A percentile compares a stretch with the other conserved stretches of the same genome.
Conservation (phyloP, 1,139 yeast species). For the Spencermartinsiella ligniputridi region DNA sequence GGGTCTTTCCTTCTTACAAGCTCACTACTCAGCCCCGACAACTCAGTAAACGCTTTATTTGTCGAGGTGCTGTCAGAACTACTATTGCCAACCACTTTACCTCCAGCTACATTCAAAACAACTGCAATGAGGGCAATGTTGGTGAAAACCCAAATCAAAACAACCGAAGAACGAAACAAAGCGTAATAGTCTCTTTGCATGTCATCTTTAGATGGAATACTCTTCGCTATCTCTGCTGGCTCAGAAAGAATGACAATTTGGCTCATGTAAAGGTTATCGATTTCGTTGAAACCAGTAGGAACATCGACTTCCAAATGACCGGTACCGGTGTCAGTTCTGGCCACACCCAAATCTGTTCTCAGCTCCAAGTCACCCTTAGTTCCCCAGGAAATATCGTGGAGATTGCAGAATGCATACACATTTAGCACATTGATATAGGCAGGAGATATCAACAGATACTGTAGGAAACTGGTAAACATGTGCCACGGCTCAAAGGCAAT, state of each 20-base stretch:
- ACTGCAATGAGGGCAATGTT: slow-evolving; percentile 63
- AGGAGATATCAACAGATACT: slow-evolving; percentile 68
- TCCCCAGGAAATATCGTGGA: slow-evolving; percentile 97
- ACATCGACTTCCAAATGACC: slow-evolving; percentile 58
- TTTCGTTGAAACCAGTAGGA: slow-evolving; percentile 60
- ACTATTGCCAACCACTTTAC: slow-evolving; percentile 31
- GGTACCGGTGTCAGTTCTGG: slow-evolving; percentile 46
- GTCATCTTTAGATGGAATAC: slow-evolving; percentile 20
- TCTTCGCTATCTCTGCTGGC: slow-evolving; percentile 27
- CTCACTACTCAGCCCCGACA: not conserved
- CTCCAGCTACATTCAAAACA: slow-evolving; percentile 67
- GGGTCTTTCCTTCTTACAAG: not conserved
- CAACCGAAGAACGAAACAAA: slow-evolving; percentile 70
- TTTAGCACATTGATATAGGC: slow-evolving; percentile 73
- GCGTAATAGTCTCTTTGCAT: slow-evolving; percentile 60
- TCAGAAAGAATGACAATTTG: slow-evolving; percentile 27
- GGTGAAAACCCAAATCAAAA: slow-evolving; percentile 71
- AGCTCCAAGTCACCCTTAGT: slow-evolving; percentile 88
- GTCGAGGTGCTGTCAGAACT: slow-evolving; percentile 12
- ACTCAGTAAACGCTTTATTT: slow-evolving; percentile 15
- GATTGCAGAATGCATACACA: slow-evolving; percentile 81
- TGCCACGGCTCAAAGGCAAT: slow-evolving; percentile 76
- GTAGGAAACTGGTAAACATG: slow-evolving; percentile 67
- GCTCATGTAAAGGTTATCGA: slow-evolving; percentile 54
- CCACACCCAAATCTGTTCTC: slow-evolving; percentile 63